Conservation (phyloP, 495 filamentous ascomycete species). For the Penicillium dipodomyicola region DNA sequence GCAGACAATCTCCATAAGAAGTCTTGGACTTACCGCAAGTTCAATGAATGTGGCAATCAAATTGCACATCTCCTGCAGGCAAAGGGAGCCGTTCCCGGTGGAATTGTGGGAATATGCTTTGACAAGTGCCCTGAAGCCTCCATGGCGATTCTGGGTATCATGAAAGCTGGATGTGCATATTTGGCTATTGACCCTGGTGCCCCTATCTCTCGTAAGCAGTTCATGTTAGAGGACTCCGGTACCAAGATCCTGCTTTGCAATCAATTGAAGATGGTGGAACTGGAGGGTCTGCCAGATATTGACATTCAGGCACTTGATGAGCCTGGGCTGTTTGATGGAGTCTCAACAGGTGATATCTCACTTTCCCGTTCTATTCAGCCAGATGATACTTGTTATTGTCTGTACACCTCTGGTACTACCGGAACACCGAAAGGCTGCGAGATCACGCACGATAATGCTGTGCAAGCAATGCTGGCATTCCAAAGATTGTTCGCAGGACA, state of each 20-base stretch:
- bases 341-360: slow-evolving; percentile 19
- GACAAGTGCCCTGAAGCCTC: slow-evolving; percentile 44
- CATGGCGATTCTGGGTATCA: slow-evolving; percentile 43
- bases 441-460: slow-evolving; percentile 47
- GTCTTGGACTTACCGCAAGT: slow-evolving; percentile 35
- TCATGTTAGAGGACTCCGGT: slow-evolving; percentile 39
- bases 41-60: slow-evolving; percentile 39
- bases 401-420: slow-evolving; percentile 96
- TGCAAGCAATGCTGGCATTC: slow-evolving; percentile 43
- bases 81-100: slow-evolving; percentile 29
- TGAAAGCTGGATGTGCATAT: slow-evolving; percentile 68
- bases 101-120: slow-evolving; percentile 44
- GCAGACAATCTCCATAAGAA: slow-evolving; percentile 33
- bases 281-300: slow-evolving; percentile 22
- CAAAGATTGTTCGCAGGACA: slow-evolving; percentile 38
- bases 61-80: slow-evolving; percentile 39
- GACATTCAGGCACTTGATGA: slow-evolving; percentile 35
- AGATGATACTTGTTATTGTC: slow-evolving; percentile 89
- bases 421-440: slow-evolving; percentile 98
- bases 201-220: slow-evolving; percentile 44
- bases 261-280: slow-evolving; percentile 13
- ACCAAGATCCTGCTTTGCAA: slow-evolving; percentile 28
- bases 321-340: slow-evolving; percentile 24
- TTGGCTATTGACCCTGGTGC: slow-evolving; percentile 58
- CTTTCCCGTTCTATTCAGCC: slow-evolving; percentile 40